Evolutionary conservation across 495 filamentous ascomycete genomes (phyloP).

Genomic region (Penicillium subrubescens): DNA sequence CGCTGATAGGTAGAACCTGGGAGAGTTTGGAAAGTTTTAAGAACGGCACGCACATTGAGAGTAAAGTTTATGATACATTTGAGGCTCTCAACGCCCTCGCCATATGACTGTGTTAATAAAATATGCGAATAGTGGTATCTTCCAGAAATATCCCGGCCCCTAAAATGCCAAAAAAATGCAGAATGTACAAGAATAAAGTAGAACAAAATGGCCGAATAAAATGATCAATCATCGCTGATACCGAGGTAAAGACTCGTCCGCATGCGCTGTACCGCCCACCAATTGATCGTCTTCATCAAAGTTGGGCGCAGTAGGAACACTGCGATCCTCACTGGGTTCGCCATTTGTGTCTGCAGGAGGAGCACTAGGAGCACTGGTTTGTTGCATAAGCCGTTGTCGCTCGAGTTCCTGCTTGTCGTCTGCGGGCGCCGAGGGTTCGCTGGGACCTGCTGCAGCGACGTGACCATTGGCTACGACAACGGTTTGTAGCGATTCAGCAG

Average conservation of each 20-base stretch:
- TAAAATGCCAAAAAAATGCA: constrained; percentile 26
- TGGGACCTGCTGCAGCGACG: constrained; percentile 18
- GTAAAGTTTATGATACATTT: constrained; percentile 16
- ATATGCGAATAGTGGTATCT: constrained; percentile 38
- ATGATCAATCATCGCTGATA: constrained; percentile 44
- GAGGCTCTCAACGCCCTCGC: constrained; percentile 21
- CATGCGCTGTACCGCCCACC: constrained; percentile 41
- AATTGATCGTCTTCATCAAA: constrained; percentile 61
- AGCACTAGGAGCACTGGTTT: constrained; percentile 63
- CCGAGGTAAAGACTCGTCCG: constrained; percentile 50
- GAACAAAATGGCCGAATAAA: not conserved
- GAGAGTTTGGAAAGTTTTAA: not conserved
- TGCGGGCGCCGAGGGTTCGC: constrained; percentile 21
- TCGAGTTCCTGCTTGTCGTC: constrained; percentile 90
- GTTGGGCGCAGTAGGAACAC: constrained; percentile 55
- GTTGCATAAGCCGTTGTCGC: constrained; percentile 67
- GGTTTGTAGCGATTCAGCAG: constrained; percentile 45
- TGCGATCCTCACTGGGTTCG: constrained; percentile 49
- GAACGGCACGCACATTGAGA: not conserved
- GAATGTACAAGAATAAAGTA: constrained; percentile 26
- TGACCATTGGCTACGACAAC: constrained; percentile 33
- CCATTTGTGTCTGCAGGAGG: constrained; percentile 49
- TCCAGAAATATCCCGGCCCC: constrained; percentile 21
- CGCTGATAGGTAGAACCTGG: not conserved
- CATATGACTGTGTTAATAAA: constrained; percentile 17